Conservation (phyloP, 345 rosid genomes). For the Gynandropsis gynandra region DNA sequence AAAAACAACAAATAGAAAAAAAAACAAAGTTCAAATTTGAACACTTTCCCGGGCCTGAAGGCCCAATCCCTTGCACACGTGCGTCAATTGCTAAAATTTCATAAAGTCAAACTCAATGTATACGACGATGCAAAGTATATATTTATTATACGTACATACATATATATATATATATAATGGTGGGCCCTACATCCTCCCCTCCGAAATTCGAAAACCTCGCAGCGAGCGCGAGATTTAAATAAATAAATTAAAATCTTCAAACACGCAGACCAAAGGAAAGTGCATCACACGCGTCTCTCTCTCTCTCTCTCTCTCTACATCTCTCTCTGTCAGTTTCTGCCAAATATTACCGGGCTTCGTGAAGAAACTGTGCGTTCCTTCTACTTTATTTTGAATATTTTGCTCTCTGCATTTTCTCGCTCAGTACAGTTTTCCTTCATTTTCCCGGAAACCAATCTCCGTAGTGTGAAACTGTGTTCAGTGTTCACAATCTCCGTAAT, state of each 20-base stretch:
- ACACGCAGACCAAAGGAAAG: slow-evolving; percentile 19
- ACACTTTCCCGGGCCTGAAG: too few relatives aligned
- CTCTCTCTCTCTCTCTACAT: slow-evolving; percentile 17
- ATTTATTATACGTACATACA: too few relatives aligned
- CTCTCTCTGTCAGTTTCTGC: too few relatives aligned
- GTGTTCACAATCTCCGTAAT: slow-evolving; percentile 6
- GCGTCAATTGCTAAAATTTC: too few relatives aligned
- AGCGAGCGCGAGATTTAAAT: slow-evolving; percentile 50
- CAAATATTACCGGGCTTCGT: slow-evolving; percentile 17
- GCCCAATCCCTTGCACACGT: too few relatives aligned
- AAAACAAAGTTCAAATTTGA: too few relatives aligned
- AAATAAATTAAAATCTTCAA: too few relatives aligned
- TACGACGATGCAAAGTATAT: too few relatives aligned
- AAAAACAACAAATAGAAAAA: too few relatives aligned
- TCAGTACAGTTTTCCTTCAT: slow-evolving; percentile 2
- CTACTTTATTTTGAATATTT: neutral
- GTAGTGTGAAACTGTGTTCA: slow-evolving; percentile 8
- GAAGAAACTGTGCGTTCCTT: neutral
- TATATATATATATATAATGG: too few relatives aligned
- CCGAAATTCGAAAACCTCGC: slow-evolving; percentile 24
- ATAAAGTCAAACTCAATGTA: too few relatives aligned
- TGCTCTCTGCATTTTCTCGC: neutral
- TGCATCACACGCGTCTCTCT: slow-evolving; percentile 26
- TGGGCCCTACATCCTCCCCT: too few relatives aligned
- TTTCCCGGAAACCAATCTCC: slow-evolving; percentile 7